These are phyloP conservation scores for Talaromyces stipitatus DNA, from an alignment of 495 filamentous ascomycete genomes.

Conservation along the genomic window DNA sequence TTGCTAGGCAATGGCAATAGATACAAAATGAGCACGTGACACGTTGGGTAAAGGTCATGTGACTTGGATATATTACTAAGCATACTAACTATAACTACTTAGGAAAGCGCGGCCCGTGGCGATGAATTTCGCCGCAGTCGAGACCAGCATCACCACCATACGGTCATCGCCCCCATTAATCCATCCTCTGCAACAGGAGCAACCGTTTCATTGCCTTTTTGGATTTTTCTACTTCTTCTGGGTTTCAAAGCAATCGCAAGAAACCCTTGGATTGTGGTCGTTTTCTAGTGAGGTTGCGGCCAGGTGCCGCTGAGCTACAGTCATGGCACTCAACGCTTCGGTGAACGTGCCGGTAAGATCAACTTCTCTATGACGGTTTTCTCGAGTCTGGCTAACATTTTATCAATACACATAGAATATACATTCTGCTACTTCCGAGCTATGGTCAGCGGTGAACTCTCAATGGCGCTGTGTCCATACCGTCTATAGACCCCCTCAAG, in stretches of 20 bases:
- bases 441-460: constrained; percentile 18
- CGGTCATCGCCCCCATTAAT: not conserved
- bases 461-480: not conserved
- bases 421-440: constrained; percentile 29
- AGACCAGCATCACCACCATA: not conserved
- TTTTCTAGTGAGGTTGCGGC: constrained; percentile 23
- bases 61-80: not conserved
- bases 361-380: not conserved
- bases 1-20: not conserved
- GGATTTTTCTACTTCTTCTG: not conserved
- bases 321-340: constrained; percentile 43
- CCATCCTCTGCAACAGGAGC: not conserved
- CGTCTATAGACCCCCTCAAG: constrained; percentile 4
- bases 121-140: constrained; percentile 1
- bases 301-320: constrained; percentile 34
- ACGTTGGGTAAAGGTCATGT: not conserved
- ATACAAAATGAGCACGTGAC: not conserved
- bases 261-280: not conserved
- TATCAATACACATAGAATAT: constrained; percentile 22
- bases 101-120: not conserved
- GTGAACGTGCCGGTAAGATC: constrained; percentile 31
- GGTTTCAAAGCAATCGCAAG: not conserved
- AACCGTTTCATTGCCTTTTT: not conserved
- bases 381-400: not conserved
- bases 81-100: no score